phyloP scores from a whole-genome alignment of 148 eudicot genomes.

The Dianthus caryophyllus region DNA sequence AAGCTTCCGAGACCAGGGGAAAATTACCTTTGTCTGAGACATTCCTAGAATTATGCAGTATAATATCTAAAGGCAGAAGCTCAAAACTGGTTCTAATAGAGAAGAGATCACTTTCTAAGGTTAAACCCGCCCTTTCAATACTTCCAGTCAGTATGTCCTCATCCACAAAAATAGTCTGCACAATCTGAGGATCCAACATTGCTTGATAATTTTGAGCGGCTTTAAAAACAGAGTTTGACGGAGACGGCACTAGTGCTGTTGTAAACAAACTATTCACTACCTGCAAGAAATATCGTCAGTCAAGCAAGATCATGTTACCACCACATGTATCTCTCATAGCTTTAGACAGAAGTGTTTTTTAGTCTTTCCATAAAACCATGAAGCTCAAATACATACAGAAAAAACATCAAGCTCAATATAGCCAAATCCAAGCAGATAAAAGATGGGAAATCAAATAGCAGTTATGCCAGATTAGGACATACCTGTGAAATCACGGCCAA shows the following conservation, averaged over 20 bases:
- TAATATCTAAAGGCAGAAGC: slow-evolving; percentile 44
- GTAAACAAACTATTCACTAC: slow-evolving; percentile 38
- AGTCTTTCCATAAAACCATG: not conserved
- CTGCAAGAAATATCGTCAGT: slow-evolving; percentile 37
- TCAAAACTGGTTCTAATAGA: slow-evolving; percentile 39
- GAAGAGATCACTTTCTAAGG: slow-evolving; percentile 21
- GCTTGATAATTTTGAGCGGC: slow-evolving; percentile 29
- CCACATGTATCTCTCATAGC: not conserved
- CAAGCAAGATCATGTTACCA: not conserved
- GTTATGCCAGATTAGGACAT: slow-evolving; percentile 10
- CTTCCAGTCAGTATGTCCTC: slow-evolving; percentile 24
- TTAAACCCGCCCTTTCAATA: slow-evolving; percentile 25
- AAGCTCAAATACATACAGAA: not conserved
- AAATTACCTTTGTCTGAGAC: slow-evolving; percentile 26
- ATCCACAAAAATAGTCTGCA: slow-evolving; percentile 22
- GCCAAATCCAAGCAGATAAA: not conserved
- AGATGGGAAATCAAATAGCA: not conserved
- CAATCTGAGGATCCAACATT: slow-evolving; percentile 24
- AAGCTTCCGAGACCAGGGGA: slow-evolving; percentile 21
- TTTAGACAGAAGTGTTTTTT: not conserved
- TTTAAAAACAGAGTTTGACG: slow-evolving; percentile 24
- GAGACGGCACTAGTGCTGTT: slow-evolving; percentile 25
- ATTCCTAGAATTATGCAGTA: slow-evolving; percentile 55
- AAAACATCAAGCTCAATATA: not conserved
- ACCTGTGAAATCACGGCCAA: slow-evolving; percentile 62